Percentiles rank a stretch among this genome's conserved stretches.
Evolutionary conservation across 257 asterid species (phyloP).

Genomic region (Ilex asprella): DNA sequence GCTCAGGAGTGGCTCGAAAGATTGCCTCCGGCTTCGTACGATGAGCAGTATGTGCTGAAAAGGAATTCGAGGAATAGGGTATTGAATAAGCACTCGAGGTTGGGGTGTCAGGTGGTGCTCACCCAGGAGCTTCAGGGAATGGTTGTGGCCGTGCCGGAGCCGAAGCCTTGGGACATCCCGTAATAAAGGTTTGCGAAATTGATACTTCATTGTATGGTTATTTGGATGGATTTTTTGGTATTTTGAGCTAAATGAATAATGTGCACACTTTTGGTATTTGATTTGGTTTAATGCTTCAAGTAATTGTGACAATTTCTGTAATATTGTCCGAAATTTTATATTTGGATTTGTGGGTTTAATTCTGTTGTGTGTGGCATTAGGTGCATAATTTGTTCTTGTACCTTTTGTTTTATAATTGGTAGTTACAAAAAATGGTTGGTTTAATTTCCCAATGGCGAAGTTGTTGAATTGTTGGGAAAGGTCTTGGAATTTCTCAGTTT

Average conservation of each 20-base stretch:
- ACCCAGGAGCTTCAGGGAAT: slow-evolving; percentile 41
- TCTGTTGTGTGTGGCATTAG: no score
- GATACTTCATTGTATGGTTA: slow-evolving; percentile 4
- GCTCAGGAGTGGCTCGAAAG: slow-evolving; percentile 97
- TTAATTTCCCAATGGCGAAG: no score
- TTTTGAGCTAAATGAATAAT: slow-evolving; percentile 5
- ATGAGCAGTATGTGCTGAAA: slow-evolving; percentile 40
- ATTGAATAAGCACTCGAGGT: slow-evolving; percentile 40
- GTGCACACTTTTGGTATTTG: slow-evolving; percentile 4
- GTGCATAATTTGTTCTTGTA: no score
- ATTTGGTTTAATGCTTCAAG: background rate
- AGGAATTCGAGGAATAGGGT: slow-evolving; percentile 56
- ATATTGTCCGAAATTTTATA: slow-evolving; percentile 13
- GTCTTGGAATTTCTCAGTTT: no score
- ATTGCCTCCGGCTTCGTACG: slow-evolving; percentile 64
- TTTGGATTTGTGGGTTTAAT: no score
- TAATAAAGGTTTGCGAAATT: slow-evolving; percentile 9
- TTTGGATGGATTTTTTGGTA: background rate
- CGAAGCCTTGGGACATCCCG: slow-evolving; percentile 49
- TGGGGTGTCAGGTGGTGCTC: slow-evolving; percentile 45
- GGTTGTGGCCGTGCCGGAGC: slow-evolving; percentile 40
- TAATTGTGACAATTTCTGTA: slow-evolving; percentile 18
- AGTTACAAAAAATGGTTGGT: no score
- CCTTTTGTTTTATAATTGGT: no score
- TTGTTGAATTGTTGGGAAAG: no score